Base-by-base conservation (phyloP, 768 basidiomycete species). In the Tricholoma matsutake region DNA sequence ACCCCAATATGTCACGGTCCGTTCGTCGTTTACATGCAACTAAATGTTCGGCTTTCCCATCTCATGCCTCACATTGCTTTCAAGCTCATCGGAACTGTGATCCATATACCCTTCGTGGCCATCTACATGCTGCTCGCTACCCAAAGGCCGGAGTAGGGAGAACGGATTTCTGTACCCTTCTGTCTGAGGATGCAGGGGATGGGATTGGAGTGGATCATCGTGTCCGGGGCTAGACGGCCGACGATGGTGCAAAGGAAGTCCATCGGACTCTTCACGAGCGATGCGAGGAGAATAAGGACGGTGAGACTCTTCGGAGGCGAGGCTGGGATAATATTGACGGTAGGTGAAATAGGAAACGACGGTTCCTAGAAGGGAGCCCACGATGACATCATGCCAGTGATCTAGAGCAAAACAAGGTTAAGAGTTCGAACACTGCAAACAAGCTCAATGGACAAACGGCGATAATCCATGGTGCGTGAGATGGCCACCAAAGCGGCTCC, bases 301-400 rank as follows among this genome's bases (percentile, higher is more conserved):
- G 68, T 94, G 88, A 2, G 84, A 86, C 35, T 79, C 68, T 18
- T 83, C 78, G 0, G 86, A 85, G 1, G 75, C 69, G n/a, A 93
- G 81, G n/a, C 83, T 77, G 18, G 89, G 91, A 67, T 89, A 94
- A 73, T 94, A 93, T 69, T 92, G 92, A 45, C 90, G 85, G 73
- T 96, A 96, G 14, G 83, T 72, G 66, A 94, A 89, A 75, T 83
- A 89, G 16, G 92, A 79, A 59, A 91, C 75, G 49, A 81, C 69
- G 16, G 90, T 76, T 11, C 96, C 96, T 7, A 98, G 78, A 29
- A 88, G 57, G 2, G 87, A 82, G 5, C 96, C 95, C 2, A 91
- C 85, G 8, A 93, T 68, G 45, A 97, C 91, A 65, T 99, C 96
- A 5, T 93, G 86, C 91, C 92, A 95, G 72, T 96, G 94, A 73